Percentiles rank a stretch among this genome's conserved stretches.
These are phyloP conservation scores for Aureobasidium sp. DNA, from an alignment of 2,329 filamentous ascomycete genomes.

Conservation along the genomic window DNA sequence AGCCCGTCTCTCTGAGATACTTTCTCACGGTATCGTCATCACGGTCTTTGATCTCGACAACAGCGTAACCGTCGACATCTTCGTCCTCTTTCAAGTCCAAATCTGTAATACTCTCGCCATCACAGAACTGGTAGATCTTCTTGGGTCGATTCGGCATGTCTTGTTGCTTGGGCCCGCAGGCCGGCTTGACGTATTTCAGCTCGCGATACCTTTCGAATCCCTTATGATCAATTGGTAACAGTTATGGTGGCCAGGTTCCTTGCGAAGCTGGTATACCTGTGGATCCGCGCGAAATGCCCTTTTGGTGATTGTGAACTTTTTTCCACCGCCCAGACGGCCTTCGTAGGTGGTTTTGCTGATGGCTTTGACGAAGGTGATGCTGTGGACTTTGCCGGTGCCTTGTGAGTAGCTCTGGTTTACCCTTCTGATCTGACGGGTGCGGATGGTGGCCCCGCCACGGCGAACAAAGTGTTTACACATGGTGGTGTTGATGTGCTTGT, in stretches of 20 bases:
- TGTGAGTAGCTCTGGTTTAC: background rate
- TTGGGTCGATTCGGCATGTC: background rate
- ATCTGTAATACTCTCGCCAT: background rate
- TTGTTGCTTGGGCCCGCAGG: background rate
- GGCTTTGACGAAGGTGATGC: background rate
- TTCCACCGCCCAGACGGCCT: background rate
- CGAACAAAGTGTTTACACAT: background rate
- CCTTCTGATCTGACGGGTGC: background rate
- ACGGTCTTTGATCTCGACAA: background rate
- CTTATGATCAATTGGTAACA: background rate
- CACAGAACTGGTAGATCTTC: background rate
- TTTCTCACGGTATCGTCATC: background rate
- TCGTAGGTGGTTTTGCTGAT: background rate
- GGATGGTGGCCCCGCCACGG: background rate
- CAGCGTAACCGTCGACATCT: background rate
- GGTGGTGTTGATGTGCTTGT: background rate
- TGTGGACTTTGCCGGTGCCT: background rate
- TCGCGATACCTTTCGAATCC: background rate
- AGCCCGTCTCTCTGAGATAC: background rate
- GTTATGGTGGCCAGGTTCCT: background rate
- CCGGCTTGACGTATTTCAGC: background rate
- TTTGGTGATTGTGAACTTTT: background rate
- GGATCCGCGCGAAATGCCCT: background rate
- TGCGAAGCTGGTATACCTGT: background rate
- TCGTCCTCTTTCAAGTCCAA: background rate